A percentile compares a stretch with the other conserved stretches of the same genome.
Evolutionary conservation across 371 early-diverging fungal genomes (phyloP).

Genomic region (Zychaea mexicana): DNA sequence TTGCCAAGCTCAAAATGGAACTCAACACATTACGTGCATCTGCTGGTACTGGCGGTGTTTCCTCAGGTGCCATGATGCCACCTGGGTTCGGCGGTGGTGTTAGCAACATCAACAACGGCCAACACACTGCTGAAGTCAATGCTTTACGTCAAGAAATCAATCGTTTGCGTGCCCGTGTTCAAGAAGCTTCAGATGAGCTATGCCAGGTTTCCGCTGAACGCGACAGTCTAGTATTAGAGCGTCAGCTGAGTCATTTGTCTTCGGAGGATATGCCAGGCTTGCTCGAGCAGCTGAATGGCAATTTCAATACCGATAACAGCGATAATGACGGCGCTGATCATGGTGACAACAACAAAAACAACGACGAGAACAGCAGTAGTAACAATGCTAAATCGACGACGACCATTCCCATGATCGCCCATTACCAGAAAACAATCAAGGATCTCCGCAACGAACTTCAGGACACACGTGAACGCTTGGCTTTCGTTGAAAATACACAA

Average conservation of each 20-base stretch:
- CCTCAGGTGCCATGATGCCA: neutral
- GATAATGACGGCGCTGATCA: neutral
- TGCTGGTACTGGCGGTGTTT: neutral
- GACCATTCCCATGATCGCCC: slow-evolving; percentile 33
- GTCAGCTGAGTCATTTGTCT: slow-evolving; percentile 42
- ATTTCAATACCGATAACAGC: neutral
- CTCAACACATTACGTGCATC: slow-evolving; percentile 42
- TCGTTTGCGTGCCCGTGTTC: slow-evolving; percentile 50
- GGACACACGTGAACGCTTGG: slow-evolving; percentile 40
- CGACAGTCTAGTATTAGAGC: slow-evolving; percentile 56
- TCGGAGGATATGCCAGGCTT: slow-evolving; percentile 9
- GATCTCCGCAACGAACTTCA: slow-evolving; percentile 47
- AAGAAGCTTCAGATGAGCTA: slow-evolving; percentile 47
- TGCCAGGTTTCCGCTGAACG: slow-evolving; percentile 54
- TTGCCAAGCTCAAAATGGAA: slow-evolving; percentile 66
- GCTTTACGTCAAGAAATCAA: slow-evolving; percentile 50
- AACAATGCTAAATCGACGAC: neutral
- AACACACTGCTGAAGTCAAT: slow-evolving; percentile 31
- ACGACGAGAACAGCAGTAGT: too few relatives aligned
- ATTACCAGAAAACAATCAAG: slow-evolving; percentile 54
- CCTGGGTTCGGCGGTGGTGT: slow-evolving; percentile 46
- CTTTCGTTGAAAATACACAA: slow-evolving; percentile 22
- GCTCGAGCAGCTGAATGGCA: slow-evolving; percentile 4
- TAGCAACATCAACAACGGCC: slow-evolving; percentile 10
- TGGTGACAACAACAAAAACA: neutral